phyloP scores from a whole-genome alignment of 768 basidiomycete genomes.

The Boletus pseudopeckii region DNA sequence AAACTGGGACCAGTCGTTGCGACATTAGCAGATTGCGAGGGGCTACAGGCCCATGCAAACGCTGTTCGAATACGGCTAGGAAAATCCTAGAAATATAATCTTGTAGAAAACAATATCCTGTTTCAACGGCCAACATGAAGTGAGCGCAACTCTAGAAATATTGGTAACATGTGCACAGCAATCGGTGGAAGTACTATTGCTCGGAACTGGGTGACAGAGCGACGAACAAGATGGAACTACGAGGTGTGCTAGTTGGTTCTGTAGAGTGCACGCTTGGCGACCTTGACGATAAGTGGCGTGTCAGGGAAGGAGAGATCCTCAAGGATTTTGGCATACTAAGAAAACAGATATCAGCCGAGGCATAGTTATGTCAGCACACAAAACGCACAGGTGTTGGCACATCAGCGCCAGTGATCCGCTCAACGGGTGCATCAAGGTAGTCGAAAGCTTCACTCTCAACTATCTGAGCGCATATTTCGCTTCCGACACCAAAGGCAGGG shows the following conservation, averaged over 20 bases:
- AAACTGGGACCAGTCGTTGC: slow-evolving; percentile 83
- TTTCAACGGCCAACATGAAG: not conserved
- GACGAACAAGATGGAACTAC: slow-evolving; percentile 10
- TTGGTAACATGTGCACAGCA: slow-evolving; percentile 11
- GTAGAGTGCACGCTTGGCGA: slow-evolving; percentile 90
- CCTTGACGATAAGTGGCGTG: slow-evolving; percentile 86
- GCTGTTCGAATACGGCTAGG: slow-evolving; percentile 84
- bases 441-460: slow-evolving; percentile 97
- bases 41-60: slow-evolving; percentile 91
- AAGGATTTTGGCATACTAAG: slow-evolving; percentile 84
- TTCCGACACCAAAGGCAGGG: slow-evolving; percentile 97
- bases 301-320: slow-evolving; percentile 94
- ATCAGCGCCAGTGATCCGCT: slow-evolving; percentile 96
- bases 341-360: slow-evolving; percentile 9
- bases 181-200: slow-evolving; percentile 14
- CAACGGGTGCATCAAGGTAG: slow-evolving; percentile 97
- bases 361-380: slow-evolving; percentile 3
- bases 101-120: not conserved
- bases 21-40: slow-evolving; percentile 92
- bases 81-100: slow-evolving; percentile 2
- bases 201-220: slow-evolving; percentile 10
- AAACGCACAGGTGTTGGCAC: slow-evolving; percentile 88
- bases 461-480: slow-evolving; percentile 97
- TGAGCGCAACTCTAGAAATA: slow-evolving; percentile 8
- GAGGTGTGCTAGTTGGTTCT: slow-evolving; percentile 62